These are phyloP conservation scores for Asterochloris erici DNA, from an alignment of 139 green algal genomes.

Conservation along the genomic window DNA sequence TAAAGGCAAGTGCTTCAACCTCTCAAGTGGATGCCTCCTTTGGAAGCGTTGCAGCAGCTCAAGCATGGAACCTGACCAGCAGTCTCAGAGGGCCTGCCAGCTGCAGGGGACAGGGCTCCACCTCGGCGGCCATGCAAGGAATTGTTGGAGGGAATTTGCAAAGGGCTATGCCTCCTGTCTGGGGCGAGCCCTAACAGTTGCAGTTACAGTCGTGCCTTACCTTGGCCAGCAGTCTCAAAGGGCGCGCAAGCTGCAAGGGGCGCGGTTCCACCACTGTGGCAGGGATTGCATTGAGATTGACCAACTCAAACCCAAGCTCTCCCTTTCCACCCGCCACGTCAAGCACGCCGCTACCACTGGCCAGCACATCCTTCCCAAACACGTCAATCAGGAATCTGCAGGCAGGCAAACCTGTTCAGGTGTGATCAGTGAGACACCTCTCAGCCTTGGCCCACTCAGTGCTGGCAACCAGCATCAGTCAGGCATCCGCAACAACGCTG, in stretches of 20 bases:
- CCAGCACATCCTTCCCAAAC: conserved; percentile 28
- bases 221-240: not conserved
- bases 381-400: conserved; percentile 45
- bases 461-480: not conserved
- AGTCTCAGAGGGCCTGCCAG: too few species aligned
- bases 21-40: too few species aligned
- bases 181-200: too few species aligned
- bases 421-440: not conserved
- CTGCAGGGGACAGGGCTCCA: too few species aligned
- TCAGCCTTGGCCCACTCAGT: not conserved
- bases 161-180: too few species aligned
- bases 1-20: too few species aligned
- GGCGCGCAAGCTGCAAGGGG: conserved; percentile 27
- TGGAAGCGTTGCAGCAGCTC: too few species aligned
- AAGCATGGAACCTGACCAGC: too few species aligned
- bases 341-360: conserved; percentile 35
- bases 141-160: too few species aligned
- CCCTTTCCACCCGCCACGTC: conserved; percentile 54
- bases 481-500: not conserved
- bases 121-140: too few species aligned
- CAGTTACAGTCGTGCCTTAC: not conserved
- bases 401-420: not conserved
- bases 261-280: conserved; percentile 48
- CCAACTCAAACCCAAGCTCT: conserved; percentile 51
- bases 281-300: conserved; percentile 39